A percentile compares a stretch with the other conserved stretches of the same genome.
Conservation (phyloP, 306 rosid species). For the Prosopis cineraria region DNA sequence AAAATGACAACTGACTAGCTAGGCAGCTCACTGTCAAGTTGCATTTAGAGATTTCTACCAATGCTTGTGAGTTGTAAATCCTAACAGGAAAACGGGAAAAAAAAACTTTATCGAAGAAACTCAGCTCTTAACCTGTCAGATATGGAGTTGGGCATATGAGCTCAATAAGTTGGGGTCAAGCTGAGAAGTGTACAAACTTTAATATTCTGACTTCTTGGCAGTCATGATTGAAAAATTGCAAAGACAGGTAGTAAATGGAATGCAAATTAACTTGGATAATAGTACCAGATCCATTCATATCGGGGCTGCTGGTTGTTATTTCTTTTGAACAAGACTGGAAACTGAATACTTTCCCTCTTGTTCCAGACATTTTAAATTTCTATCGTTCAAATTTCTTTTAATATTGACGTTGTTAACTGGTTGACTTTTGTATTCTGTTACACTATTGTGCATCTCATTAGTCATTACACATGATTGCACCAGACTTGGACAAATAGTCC, state of each 20-base stretch:
- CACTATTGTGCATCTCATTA: neutral
- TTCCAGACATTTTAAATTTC: conserved; percentile 3
- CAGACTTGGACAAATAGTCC: conserved; percentile 18
- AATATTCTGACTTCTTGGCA: neutral
- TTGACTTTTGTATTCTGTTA: neutral
- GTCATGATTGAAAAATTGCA: conserved; percentile 9
- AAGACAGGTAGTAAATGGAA: neutral
- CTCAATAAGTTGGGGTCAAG: conserved; percentile 1
- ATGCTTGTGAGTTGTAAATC: neutral
- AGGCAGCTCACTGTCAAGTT: conserved; percentile 10
- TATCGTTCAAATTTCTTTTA: conserved; percentile 1
- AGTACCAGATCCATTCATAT: neutral
- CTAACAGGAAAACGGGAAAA: neutral
- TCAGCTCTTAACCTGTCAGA: neutral
- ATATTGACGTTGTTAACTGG: neutral
- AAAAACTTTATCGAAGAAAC: neutral
- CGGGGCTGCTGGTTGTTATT: conserved; percentile 17
- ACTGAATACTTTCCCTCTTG: conserved; percentile 10
- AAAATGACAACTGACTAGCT: neutral
- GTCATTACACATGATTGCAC: neutral
- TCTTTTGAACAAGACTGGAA: conserved; percentile 10
- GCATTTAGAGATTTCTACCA: conserved; percentile 5
- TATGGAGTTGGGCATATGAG: neutral
- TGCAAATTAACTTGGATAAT: conserved; percentile 19
- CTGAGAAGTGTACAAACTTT: conserved; percentile 9